A percentile compares a stretch with the other conserved stretches of the same genome.
These are phyloP conservation scores for Gentiana macrophylla DNA, from an alignment of 257 asterid species.

Conservation along the genomic window DNA sequence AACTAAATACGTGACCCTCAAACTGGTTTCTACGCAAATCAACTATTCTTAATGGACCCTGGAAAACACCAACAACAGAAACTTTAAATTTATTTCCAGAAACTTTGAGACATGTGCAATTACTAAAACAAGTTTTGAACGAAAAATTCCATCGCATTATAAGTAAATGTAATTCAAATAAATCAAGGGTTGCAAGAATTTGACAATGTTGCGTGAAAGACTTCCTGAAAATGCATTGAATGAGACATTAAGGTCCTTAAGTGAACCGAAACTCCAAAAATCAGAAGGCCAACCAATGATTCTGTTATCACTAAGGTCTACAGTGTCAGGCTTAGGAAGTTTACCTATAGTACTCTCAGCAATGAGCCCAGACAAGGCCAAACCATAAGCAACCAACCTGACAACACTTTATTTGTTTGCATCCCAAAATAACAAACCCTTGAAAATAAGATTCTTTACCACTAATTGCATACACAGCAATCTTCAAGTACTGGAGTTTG, in stretches of 20 bases:
- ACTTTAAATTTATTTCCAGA: slow-evolving; percentile 60
- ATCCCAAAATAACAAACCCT: no score
- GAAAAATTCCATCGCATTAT: no score
- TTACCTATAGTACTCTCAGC: slow-evolving; percentile 73
- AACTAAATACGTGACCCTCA: slow-evolving; percentile 53
- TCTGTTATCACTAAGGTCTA: slow-evolving; percentile 66
- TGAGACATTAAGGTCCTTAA: slow-evolving; percentile 59
- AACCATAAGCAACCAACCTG: slow-evolving; percentile 33
- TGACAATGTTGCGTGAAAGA: slow-evolving; percentile 68
- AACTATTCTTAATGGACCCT: slow-evolving; percentile 55
- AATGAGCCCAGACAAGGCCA: slow-evolving; percentile 59
- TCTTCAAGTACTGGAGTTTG: no score
- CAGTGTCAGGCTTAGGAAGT: slow-evolving; percentile 36
- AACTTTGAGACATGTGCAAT: slow-evolving; percentile 40
- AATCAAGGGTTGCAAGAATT: slow-evolving; percentile 53
- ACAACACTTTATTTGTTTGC: slow-evolving; percentile 41
- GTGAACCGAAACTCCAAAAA: slow-evolving; percentile 73
- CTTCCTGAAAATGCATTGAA: slow-evolving; percentile 43
- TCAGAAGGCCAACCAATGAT: slow-evolving; percentile 57
- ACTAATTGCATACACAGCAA: no score
- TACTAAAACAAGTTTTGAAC: no score
- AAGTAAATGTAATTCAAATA: no score
- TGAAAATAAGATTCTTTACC: no score
- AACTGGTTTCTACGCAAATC: slow-evolving; percentile 88
- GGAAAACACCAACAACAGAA: slow-evolving; percentile 49